Evolutionary conservation across 129 eudicot genomes (phyloP).

Genomic region (Pittosporum tobira): DNA sequence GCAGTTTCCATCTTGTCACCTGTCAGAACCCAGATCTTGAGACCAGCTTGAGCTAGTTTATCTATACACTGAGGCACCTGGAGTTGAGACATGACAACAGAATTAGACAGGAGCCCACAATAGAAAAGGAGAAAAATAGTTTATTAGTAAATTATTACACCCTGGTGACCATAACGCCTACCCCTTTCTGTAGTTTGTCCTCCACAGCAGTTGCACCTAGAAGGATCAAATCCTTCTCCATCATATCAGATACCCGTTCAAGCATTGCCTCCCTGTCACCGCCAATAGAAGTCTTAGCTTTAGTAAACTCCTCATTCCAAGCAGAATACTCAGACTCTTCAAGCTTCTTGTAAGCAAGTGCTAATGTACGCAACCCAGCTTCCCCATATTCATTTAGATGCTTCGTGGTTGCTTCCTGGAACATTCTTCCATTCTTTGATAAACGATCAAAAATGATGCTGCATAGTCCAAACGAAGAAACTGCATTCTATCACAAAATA

Average conservation of each 20-base stretch:
- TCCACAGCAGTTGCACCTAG: slow-evolving; percentile 71
- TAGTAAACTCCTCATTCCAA: slow-evolving; percentile 53
- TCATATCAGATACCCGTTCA: slow-evolving; percentile 43
- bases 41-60: slow-evolving; percentile 72
- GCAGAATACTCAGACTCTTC: slow-evolving; percentile 42
- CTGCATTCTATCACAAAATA: neutral
- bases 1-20: slow-evolving; percentile 84
- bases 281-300: slow-evolving; percentile 41
- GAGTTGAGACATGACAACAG: neutral
- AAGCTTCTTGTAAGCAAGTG: slow-evolving; percentile 49
- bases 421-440: slow-evolving; percentile 40
- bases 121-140: neutral
- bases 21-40: slow-evolving; percentile 70
- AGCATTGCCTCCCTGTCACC: slow-evolving; percentile 50
- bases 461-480: slow-evolving; percentile 13
- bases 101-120: neutral
- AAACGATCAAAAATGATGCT: slow-evolving; percentile 60
- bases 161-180: slow-evolving; percentile 13
- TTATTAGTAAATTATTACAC: neutral
- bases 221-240: slow-evolving; percentile 56
- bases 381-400: slow-evolving; percentile 64
- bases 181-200: slow-evolving; percentile 63
- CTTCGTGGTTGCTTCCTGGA: slow-evolving; percentile 37
- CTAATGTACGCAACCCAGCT: slow-evolving; percentile 51
- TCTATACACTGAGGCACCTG: slow-evolving; percentile 69